These are phyloP conservation scores for Corymbia calophylla DNA, from an alignment of 441 rosid species.

Conservation along the genomic window DNA sequence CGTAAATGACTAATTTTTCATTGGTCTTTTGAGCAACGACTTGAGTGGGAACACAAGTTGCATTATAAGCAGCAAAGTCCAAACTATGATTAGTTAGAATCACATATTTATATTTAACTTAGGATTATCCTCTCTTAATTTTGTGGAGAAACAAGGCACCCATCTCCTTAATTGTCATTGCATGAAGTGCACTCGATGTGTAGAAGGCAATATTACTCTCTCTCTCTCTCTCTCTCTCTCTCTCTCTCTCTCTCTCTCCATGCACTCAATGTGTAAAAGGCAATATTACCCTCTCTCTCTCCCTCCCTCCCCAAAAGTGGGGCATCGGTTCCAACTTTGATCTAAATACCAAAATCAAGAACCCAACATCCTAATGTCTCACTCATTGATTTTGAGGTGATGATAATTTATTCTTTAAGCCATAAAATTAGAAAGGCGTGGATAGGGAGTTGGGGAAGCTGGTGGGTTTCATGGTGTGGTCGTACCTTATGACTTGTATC, in stretches of 20 bases:
- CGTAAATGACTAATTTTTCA: neutral
- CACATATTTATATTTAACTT: neutral
- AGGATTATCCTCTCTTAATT: neutral
- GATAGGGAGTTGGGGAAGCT: neutral
- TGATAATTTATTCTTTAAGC: neutral
- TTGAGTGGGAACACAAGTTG: neutral
- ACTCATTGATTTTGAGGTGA: neutral
- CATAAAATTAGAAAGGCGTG: neutral
- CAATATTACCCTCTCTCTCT: neutral
- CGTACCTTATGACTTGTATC: conserved; percentile 54
- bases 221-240: neutral
- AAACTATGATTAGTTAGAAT: neutral
- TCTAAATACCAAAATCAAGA: neutral
- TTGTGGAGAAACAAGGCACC: neutral
- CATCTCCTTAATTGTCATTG: neutral
- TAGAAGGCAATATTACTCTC: neutral
- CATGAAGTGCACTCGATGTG: neutral
- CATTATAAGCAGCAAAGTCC: neutral
- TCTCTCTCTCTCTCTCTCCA: neutral
- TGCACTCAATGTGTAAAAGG: neutral
- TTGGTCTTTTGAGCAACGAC: neutral
- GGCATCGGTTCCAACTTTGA: neutral
- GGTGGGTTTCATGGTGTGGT: neutral
- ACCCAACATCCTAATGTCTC: neutral
- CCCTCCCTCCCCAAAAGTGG: neutral